Percentiles rank a stretch among this genome's conserved stretches.
These are phyloP conservation scores for Leptodontidium sp. DNA, from an alignment of 2,329 filamentous ascomycete genomes.

Conservation along the genomic window DNA sequence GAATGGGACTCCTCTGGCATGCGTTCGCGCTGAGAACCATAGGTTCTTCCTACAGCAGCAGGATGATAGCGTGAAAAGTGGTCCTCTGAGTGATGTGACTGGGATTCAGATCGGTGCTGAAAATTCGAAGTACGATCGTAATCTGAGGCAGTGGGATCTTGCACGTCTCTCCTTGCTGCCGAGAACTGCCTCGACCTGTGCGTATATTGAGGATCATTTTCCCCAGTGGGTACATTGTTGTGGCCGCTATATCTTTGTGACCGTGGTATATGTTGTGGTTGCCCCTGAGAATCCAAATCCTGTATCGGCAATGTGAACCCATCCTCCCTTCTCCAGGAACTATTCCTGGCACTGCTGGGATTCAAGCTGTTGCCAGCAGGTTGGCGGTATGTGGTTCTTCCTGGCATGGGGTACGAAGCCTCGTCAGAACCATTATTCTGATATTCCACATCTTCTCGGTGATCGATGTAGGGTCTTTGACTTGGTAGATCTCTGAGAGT, in stretches of 20 bases:
- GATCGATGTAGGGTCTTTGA: background rate
- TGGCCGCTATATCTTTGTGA: background rate
- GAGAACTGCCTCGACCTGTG: background rate
- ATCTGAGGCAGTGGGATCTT: background rate
- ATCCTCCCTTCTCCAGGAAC: background rate
- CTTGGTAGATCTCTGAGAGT: conserved; percentile 17
- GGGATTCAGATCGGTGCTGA: background rate
- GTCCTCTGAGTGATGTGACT: background rate
- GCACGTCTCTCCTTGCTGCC: background rate
- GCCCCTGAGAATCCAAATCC: background rate
- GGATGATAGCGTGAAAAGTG: background rate
- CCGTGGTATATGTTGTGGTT: background rate
- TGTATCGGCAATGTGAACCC: no score
- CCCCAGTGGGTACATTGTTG: background rate
- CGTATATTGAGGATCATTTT: background rate
- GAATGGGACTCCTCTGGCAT: background rate
- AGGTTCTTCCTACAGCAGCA: background rate
- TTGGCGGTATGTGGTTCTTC: background rate
- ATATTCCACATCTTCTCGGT: conserved; percentile 8
- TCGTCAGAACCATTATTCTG: conserved; percentile 3
- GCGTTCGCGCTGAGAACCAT: background rate
- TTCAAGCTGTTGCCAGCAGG: background rate
- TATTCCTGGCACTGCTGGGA: background rate
- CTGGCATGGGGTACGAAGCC: background rate
- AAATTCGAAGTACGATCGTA: background rate